Base-by-base conservation (phyloP, 2,329 filamentous ascomycete species). In the Fusarium nisikadoi region DNA sequence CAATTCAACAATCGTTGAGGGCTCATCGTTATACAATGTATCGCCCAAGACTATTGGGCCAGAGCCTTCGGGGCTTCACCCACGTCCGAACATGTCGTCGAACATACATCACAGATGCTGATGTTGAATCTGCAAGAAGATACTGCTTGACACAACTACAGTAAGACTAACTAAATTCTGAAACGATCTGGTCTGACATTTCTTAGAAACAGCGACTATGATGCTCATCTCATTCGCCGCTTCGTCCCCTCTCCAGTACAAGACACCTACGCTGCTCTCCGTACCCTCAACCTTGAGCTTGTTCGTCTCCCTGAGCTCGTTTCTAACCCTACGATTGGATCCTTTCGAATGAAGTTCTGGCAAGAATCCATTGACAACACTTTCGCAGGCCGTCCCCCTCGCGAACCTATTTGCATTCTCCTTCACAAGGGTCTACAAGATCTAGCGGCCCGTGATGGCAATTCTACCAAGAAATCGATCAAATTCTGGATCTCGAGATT, bases 341-440 rank as follows among this genome's bases (percentile, higher is more conserved):
- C 91, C 57, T 90, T 98, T 87, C 94, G 96, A 72, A 92, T 97
- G 82, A 94, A 97, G 81, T 98, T 98, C 85, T 98, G 96, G 93
- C 90, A 93, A 54, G 95, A 98, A 76, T 90, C 93, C 8, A 85
- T 99, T 56, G 88, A 92, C 59, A 91, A 92, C 68, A 92, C 93
- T 3, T 92, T 98, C 67, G 87, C 92, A 4, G 93, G 92, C 36
- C 85, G 86, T 1, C 95, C 96, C 3, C 94, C 95, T 3, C 94
- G 94, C 77, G 95, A 99, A 80, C 96, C 96, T 27, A 93, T 98
- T 45, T 95, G 95, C 65, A 89, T 97, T 35, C 86, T 98, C 9
- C 87, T 99, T 3, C 88, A 94, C 69, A 89, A 91, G 63, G 92
- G 92, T 27, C 87, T 97, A 20, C 85, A 88, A 11, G 87, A 90